Conservation (phyloP, 2,329 filamentous ascomycete species). For the Neonectria punicea region DNA sequence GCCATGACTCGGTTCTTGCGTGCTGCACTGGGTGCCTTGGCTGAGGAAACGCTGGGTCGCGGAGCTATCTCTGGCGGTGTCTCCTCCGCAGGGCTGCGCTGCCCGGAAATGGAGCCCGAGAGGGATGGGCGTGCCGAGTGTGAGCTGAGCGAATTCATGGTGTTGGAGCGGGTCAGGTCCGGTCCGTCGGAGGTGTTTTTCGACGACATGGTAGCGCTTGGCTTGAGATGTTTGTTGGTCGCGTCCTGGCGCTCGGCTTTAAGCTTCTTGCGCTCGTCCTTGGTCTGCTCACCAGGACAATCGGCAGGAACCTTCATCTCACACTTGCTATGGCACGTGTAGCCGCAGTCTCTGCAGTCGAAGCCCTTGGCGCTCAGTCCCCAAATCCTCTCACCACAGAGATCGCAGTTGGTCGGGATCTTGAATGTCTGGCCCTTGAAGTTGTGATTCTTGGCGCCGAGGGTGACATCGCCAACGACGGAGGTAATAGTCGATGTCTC, state of each 20-base stretch:
- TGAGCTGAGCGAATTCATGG: conserved; percentile 89
- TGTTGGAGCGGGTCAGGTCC: conserved; percentile 80
- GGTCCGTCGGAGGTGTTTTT: conserved; percentile 70
- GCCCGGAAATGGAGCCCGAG: conserved; percentile 65
- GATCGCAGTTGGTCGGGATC: conserved; percentile 97
- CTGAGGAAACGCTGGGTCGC: conserved; percentile 44
- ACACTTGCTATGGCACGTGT: conserved; percentile 98
- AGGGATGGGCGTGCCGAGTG: conserved; percentile 82
- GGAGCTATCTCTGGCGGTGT: conserved; percentile 43
- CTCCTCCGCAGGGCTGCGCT: conserved; percentile 64
- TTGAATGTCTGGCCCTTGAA: conserved; percentile 99
- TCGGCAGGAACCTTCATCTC: conserved; percentile 98
- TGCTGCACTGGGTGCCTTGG: conserved; percentile 42
- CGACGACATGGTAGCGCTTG: conserved; percentile 52
- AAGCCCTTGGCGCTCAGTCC: conserved; percentile 96
- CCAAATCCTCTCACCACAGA: conserved; percentile 97
- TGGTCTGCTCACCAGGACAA: conserved; percentile 91
- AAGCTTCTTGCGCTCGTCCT: conserved; percentile 94
- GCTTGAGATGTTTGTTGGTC: conserved; percentile 69
- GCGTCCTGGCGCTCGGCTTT: conserved; percentile 86
- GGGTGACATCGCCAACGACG: conserved; percentile 89
- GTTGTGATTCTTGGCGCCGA: conserved; percentile 94
- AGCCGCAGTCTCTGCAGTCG: conserved; percentile 95
- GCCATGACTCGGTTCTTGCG: conserved; percentile 82
- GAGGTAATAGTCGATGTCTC: conserved; percentile 94